Evolutionary conservation across 2,329 filamentous ascomycete genomes (phyloP).

Genomic region (Fusarium piperis): DNA sequence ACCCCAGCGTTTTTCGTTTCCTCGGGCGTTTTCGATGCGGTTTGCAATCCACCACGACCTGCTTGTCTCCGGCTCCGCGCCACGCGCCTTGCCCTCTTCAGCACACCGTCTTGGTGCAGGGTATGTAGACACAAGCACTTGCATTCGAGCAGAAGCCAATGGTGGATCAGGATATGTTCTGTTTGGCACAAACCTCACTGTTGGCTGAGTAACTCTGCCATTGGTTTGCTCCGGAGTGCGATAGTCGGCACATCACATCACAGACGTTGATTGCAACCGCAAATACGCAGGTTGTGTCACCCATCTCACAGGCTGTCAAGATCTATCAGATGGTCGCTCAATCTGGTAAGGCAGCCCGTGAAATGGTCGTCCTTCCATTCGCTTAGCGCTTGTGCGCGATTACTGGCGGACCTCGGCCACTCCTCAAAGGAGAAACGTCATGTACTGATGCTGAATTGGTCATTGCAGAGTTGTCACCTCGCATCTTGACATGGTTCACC

Average conservation of each 20-base stretch:
- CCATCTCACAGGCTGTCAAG: constrained; percentile 1
- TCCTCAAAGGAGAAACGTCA: background rate
- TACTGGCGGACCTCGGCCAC: background rate
- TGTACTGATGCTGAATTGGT: background rate
- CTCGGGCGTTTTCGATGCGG: constrained; percentile 7
- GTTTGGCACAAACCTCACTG: background rate
- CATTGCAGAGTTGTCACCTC: constrained; percentile 3
- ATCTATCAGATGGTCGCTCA: constrained; percentile 24
- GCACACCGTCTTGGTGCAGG: constrained; percentile 12
- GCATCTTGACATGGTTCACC: background rate
- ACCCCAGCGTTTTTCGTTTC: constrained; percentile 19
- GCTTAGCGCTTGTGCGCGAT: constrained; percentile 8
- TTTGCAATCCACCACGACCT: constrained; percentile 20
- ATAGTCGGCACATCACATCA: background rate
- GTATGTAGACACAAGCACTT: background rate
- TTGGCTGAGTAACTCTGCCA: background rate
- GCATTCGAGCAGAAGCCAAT: background rate
- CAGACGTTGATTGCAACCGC: background rate
- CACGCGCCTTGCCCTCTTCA: constrained; percentile 1
- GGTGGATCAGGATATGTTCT: background rate
- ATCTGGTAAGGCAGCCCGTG: constrained; percentile 9
- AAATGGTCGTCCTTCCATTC: constrained; percentile 16
- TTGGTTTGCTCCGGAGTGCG: background rate
- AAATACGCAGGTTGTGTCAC: background rate
- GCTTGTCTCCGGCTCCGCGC: constrained; percentile 8